Percentiles rank a stretch among this genome's conserved stretches.
Evolutionary conservation across 176 grass and related monocot species (phyloP).

Genomic region (Eremochloa ophiuroides): DNA sequence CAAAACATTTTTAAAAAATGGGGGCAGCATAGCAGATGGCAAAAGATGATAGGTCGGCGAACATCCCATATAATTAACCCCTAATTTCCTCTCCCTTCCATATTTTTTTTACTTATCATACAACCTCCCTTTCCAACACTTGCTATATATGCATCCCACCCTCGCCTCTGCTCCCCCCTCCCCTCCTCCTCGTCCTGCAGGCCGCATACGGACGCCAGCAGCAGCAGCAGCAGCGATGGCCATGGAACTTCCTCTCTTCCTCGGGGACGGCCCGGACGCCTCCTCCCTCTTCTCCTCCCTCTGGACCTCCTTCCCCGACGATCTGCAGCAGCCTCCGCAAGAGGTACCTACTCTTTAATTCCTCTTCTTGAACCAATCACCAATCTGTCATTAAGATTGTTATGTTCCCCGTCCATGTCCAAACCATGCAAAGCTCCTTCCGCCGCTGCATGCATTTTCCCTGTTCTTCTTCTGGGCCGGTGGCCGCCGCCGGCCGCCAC

Average conservation of each 20-base stretch:
- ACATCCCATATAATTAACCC: too few species aligned
- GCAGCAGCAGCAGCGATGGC: constrained; percentile 27
- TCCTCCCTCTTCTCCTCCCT: constrained; percentile 33
- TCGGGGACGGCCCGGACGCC: constrained; percentile 50
- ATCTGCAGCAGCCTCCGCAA: constrained; percentile 35
- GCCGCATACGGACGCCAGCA: background rate
- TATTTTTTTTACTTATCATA: too few species aligned
- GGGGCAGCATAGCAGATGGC: too few species aligned
- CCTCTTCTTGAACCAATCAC: too few species aligned
- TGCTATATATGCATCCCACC: background rate
- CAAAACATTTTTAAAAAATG: too few species aligned
- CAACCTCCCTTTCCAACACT: too few species aligned
- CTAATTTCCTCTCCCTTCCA: too few species aligned
- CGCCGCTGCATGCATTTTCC: background rate
- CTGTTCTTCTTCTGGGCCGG: background rate
- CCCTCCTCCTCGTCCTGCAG: background rate
- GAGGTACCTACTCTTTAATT: constrained; percentile 6
- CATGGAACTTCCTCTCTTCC: constrained; percentile 56
- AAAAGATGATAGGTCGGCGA: too few species aligned
- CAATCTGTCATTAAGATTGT: background rate
- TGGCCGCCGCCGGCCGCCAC: background rate
- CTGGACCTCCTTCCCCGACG: constrained; percentile 47
- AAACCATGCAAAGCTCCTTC: too few species aligned
- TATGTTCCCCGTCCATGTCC: background rate
- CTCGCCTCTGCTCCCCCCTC: background rate